Evolutionary conservation across 495 filamentous ascomycete species (phyloP).

Genomic region (Choiromyces venosus): DNA sequence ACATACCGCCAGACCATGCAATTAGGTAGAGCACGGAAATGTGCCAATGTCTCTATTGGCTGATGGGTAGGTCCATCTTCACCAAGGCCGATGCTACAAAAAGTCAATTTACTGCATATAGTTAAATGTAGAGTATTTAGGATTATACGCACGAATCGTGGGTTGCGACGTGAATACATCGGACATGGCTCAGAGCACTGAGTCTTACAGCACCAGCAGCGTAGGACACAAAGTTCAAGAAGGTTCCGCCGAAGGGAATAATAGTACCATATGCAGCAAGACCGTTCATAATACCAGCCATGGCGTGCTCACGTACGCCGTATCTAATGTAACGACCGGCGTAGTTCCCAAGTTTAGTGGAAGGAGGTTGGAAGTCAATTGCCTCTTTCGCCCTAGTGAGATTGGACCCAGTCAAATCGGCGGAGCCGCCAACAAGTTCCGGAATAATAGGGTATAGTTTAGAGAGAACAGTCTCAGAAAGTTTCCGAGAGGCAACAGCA

Average conservation of each 20-base stretch:
- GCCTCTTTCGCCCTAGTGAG: slow-evolving; percentile 97
- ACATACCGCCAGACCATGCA: slow-evolving; percentile 90
- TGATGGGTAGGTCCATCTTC: slow-evolving; percentile 99
- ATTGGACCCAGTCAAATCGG: slow-evolving; percentile 97
- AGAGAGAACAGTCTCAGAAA: slow-evolving; percentile 88
- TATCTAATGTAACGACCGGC: slow-evolving; percentile 91
- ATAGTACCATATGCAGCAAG: slow-evolving; percentile 90
- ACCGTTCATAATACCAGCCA: slow-evolving; percentile 98
- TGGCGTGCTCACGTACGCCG: slow-evolving; percentile 94
- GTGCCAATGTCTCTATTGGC: slow-evolving; percentile 97
- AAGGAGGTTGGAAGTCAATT: slow-evolving; percentile 92
- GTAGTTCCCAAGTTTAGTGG: slow-evolving; percentile 77
- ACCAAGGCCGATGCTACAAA: slow-evolving; percentile 73
- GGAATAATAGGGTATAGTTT: slow-evolving; percentile 78
- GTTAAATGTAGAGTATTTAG: background rate
- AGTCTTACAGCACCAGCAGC: slow-evolving; percentile 92
- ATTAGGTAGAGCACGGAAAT: slow-evolving; percentile 99
- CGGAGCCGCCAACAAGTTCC: slow-evolving; percentile 91
- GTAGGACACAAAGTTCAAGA: slow-evolving; percentile 99
- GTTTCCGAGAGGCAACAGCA: slow-evolving; percentile 84
- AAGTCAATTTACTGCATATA: background rate
- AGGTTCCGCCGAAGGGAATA: slow-evolving; percentile 90
- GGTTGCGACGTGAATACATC: slow-evolving; percentile 92
- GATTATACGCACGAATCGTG: slow-evolving; percentile 65
- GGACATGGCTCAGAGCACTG: slow-evolving; percentile 83